Percentiles rank a stretch among this genome's conserved stretches.
phyloP scores from a whole-genome alignment of 306 rosid genomes.

The Vigna trinervia region DNA sequence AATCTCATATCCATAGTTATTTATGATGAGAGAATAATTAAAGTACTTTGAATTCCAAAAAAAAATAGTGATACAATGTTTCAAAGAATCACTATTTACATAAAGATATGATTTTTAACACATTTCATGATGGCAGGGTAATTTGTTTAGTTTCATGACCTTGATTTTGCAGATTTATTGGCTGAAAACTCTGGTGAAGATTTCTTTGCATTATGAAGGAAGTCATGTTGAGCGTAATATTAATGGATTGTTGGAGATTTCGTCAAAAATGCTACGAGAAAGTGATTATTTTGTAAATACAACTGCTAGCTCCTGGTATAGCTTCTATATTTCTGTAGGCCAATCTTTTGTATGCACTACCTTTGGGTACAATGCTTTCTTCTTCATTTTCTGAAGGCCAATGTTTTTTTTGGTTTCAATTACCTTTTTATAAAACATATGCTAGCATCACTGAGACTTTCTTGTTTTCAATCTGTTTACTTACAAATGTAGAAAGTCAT shows the following conservation, averaged over 20 bases:
- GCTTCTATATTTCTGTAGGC: conserved; percentile 15
- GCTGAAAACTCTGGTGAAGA: conserved; percentile 82
- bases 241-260: conserved; percentile 61
- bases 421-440: no score
- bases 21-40: no score
- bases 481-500: conserved; percentile 23
- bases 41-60: no score
- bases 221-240: conserved; percentile 50
- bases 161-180: conserved; percentile 76
- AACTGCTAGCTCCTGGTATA: conserved; percentile 51
- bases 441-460: background rate
- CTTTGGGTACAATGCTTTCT: conserved; percentile 5
- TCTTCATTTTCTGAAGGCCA: background rate
- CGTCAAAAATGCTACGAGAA: conserved; percentile 59
- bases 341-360: conserved; percentile 33
- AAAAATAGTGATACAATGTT: no score
- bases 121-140: conserved; percentile 26
- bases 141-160: conserved; percentile 17
- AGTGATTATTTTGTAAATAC: conserved; percentile 50
- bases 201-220: conserved; percentile 72
- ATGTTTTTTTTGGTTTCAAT: no score
- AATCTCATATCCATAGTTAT: no score
- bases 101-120: no score
- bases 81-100: no score
- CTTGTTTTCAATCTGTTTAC: background rate